Evolutionary conservation across 129 eudicot species (phyloP), one percentile per base, ranked within the genome.

Genomic region (Pseudognaphalium luteoalbum): DNA sequence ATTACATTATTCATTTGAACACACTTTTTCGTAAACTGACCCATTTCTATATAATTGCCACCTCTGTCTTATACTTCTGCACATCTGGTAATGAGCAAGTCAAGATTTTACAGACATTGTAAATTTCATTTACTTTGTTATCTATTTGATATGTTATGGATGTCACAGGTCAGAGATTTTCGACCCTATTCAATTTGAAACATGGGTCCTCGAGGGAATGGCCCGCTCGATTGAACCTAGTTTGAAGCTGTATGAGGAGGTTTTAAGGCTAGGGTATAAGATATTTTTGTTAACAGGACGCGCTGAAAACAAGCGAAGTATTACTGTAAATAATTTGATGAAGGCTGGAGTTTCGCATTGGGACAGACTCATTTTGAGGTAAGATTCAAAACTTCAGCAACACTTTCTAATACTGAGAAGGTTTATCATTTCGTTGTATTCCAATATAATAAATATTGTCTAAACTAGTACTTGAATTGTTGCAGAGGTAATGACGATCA

Each of bases 321-420:
- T 89, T 63, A 93, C 96, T 6, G 68, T 71, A 4, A 72, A 87
- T 76, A 93, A 93, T 60, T 73, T 93, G 90, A 72, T 84, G 34
- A 72, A 75, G 17, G 96, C 70, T 6, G 97, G 98, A 54, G 88
- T 93, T 65, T 78, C 71, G n/a, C 62, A 77, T 4, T 93, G 98
- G 98, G 93, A 93, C 85, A 83, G 89, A 72, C 97, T 93, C 81
- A 85, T 93, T 37, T 77, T 93, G 71, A 88, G 97, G 98, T 88
- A 39, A 78, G 10, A 21, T 29, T 80, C 35, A 51, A 34, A 71
- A 29, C 25, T 32, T 1, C 35, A 35, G 50, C 2, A 4, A 59
- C 22, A 60, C 9, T 1, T 14, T 16, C 11, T 6, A 52, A 17
- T n/a, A 54, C 60, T 9, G 0, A 19, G 41, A 32, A 58, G 7